Evolutionary conservation across 306 rosid genomes (phyloP).

Genomic region (Gastrolobium villosum): DNA sequence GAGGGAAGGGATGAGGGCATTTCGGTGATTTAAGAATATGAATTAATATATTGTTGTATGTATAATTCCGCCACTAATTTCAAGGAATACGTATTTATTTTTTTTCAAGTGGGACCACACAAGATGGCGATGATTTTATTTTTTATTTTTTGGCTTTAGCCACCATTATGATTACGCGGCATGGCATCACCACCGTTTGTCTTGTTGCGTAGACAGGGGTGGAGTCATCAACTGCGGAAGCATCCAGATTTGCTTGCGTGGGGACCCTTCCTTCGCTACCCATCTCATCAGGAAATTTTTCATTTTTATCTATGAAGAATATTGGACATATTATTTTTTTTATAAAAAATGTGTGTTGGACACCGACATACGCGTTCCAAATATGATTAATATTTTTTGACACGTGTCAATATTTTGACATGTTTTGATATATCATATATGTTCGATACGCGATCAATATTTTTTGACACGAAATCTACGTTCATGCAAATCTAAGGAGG

Average conservation of each 20-base stretch:
- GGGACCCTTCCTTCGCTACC: background rate
- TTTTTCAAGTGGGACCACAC: constrained; percentile 31
- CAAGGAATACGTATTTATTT: background rate
- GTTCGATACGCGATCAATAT: too few species aligned
- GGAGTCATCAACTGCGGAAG: constrained; percentile 35
- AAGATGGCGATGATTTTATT: background rate
- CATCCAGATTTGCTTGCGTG: background rate
- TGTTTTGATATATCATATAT: too few species aligned
- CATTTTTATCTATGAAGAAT: too few species aligned
- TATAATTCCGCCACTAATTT: constrained; percentile 40
- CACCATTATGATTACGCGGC: constrained; percentile 29
- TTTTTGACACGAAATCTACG: too few species aligned
- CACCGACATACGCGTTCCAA: too few species aligned
- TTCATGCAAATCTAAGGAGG: too few species aligned
- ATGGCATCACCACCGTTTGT: constrained; percentile 43
- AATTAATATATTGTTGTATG: background rate
- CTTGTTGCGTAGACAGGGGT: background rate
- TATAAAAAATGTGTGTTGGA: too few species aligned
- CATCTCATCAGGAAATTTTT: too few species aligned
- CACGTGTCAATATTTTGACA: too few species aligned
- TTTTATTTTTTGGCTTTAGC: constrained; percentile 44
- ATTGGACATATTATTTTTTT: too few species aligned
- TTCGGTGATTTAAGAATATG: background rate
- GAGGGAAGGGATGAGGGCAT: constrained; percentile 45
- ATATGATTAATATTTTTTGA: too few species aligned